Conservation (phyloP, 345 rosid species). For the Cardamine occulta region DNA sequence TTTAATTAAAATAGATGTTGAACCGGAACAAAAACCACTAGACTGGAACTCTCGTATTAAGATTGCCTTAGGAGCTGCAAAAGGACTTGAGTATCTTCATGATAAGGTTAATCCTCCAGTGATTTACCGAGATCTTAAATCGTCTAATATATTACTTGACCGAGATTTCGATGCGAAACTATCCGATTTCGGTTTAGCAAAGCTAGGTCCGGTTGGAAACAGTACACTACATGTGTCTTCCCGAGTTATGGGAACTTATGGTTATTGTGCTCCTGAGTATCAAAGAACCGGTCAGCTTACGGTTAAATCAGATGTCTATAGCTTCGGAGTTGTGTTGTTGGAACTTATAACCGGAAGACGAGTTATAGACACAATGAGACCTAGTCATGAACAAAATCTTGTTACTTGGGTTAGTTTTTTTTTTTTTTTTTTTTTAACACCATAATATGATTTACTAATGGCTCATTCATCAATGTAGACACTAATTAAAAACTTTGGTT, state of each 20-base stretch:
- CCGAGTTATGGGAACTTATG: conserved; percentile 91
- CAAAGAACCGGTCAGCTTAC: conserved; percentile 82
- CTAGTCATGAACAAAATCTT: conserved; percentile 64
- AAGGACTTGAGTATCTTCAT: conserved; percentile 80
- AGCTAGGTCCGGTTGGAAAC: conserved; percentile 74
- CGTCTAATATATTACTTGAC: conserved; percentile 79
- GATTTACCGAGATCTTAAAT: conserved; percentile 79
- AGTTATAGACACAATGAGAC: conserved; percentile 65
- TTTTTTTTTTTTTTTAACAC: background rate
- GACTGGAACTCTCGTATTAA: conserved; percentile 79
- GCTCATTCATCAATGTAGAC: background rate
- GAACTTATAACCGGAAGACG: conserved; percentile 84
- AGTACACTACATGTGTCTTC: conserved; percentile 66
- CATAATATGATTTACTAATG: background rate
- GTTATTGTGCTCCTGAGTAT: conserved; percentile 93
- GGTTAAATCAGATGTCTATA: conserved; percentile 80
- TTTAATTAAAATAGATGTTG: conserved; percentile 50
- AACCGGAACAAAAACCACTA: conserved; percentile 55
- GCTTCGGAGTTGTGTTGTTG: conserved; percentile 85
- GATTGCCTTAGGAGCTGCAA: conserved; percentile 77
- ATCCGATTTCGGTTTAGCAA: conserved; percentile 89
- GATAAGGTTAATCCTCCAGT: conserved; percentile 79
- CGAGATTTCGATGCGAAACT: conserved; percentile 54
- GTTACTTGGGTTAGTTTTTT: conserved; percentile 66
- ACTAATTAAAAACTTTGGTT: background rate